These are phyloP conservation scores for Fusarium piperis DNA, from an alignment of 2,329 filamentous ascomycete genomes.

Conservation along the genomic window DNA sequence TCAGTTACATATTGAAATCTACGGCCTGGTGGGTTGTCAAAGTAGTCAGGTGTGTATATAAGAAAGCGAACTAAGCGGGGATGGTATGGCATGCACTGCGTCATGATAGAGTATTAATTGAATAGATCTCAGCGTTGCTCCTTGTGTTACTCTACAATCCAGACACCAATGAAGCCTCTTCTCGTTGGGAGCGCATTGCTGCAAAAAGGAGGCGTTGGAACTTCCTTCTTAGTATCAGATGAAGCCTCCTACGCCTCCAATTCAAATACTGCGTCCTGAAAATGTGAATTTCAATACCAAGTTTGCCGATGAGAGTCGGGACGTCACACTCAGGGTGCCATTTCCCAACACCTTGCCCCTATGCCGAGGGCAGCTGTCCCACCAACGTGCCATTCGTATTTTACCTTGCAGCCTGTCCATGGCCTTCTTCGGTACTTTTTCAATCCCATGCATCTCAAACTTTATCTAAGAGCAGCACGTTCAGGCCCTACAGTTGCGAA, in stretches of 20 bases:
- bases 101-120: not conserved
- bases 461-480: not conserved
- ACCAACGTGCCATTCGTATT: not conserved
- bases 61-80: not conserved
- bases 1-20: not conserved
- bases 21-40: not conserved
- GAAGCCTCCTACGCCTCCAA: not conserved
- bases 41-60: not conserved
- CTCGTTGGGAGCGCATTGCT: not conserved
- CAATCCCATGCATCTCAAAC: rapidly evolving
- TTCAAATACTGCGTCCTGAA: not conserved
- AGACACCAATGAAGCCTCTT: not conserved
- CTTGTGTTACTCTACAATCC: not conserved
- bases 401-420: not conserved
- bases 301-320: not conserved
- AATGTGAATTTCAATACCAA: not conserved
- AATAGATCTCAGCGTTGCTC: not conserved
- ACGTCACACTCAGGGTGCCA: not conserved
- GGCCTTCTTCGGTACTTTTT: rapidly evolving
- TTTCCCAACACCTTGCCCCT: not conserved
- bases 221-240: not conserved
- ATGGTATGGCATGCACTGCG: not conserved
- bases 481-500: not conserved
- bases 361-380: not conserved
- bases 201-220: not conserved